phyloP scores from a whole-genome alignment of 2,329 filamentous ascomycete species.

The Cladosporium sp. region DNA sequence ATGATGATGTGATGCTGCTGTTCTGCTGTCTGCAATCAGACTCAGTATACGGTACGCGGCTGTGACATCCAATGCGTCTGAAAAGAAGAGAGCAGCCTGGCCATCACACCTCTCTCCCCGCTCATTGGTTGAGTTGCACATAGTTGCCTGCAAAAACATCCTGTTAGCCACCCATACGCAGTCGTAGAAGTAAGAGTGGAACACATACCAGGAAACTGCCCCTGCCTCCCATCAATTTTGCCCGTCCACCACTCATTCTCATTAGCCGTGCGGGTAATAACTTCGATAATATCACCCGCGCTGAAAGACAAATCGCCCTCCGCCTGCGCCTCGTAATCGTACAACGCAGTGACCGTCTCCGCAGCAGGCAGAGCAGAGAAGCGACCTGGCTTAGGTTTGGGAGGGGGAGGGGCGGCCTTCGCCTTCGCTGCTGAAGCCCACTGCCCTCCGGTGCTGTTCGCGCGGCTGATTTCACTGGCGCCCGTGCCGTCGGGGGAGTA shows the following conservation, averaged over 20 bases:
- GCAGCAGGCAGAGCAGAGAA: conserved; percentile 54
- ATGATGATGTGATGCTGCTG: not conserved
- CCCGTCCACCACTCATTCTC: conserved; percentile 98
- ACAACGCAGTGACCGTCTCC: conserved; percentile 85
- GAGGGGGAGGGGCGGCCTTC: conserved; percentile 48
- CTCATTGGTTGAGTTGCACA: conserved; percentile 37
- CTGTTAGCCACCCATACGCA: not conserved
- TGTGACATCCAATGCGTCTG: not conserved
- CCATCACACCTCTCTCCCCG: too few relatives aligned
- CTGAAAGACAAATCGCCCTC: conserved; percentile 90
- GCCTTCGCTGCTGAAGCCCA: conserved; percentile 45
- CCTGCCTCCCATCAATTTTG: conserved; percentile 70
- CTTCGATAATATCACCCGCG: conserved; percentile 85
- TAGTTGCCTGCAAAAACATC: conserved; percentile 39
- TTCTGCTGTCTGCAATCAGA: not conserved
- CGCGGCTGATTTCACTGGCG: conserved; percentile 26
- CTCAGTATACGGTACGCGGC: too few relatives aligned
- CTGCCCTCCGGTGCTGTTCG: conserved; percentile 31
- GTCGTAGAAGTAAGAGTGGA: not conserved
- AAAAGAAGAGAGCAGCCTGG: not conserved
- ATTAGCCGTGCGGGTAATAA: conserved; percentile 68
- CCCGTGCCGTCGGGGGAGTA: conserved; percentile 22
- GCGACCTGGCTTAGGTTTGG: conserved; percentile 63
- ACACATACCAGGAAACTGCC: conserved; percentile 86
- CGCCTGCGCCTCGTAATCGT: conserved; percentile 94